Conservation (phyloP, 768 basidiomycete species). For the Termitomyces sp. region DNA sequence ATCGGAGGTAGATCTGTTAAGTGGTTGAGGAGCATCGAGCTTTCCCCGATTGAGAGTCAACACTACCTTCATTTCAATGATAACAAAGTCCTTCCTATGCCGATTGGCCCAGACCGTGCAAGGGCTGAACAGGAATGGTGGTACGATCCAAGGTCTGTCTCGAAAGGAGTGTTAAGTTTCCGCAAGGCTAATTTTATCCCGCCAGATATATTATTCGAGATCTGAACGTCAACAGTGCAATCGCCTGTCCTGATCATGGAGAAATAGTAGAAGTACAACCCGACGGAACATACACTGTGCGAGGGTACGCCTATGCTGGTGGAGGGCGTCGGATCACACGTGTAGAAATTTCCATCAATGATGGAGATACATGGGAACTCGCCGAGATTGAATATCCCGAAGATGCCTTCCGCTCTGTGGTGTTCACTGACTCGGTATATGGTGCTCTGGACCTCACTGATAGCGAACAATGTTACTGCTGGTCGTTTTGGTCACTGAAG, state of each 20-base stretch:
- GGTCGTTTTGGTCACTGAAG: slow-evolving; percentile 55
- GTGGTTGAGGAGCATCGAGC: slow-evolving; percentile 56
- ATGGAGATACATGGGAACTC: slow-evolving; percentile 46
- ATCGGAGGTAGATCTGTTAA: slow-evolving; percentile 62
- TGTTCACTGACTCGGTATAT: slow-evolving; percentile 36
- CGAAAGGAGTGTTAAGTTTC: neutral
- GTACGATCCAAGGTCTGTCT: slow-evolving; percentile 42
- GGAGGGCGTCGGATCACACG: slow-evolving; percentile 36
- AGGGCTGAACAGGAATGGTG: slow-evolving; percentile 51
- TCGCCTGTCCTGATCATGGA: slow-evolving; percentile 53
- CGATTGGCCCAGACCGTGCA: slow-evolving; percentile 48
- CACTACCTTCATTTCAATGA: slow-evolving; percentile 47
- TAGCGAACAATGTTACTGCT: slow-evolving; percentile 53
- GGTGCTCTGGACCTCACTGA: slow-evolving; percentile 46
- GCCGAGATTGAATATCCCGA: slow-evolving; percentile 42
- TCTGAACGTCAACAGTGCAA: slow-evolving; percentile 56
- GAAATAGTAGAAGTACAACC: slow-evolving; percentile 32
- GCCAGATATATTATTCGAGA: slow-evolving; percentile 42
- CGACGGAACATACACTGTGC: slow-evolving; percentile 32
- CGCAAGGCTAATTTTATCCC: slow-evolving; percentile 10
- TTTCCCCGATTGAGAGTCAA: slow-evolving; percentile 46
- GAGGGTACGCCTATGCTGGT: slow-evolving; percentile 62
- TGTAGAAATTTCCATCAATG: slow-evolving; percentile 49
- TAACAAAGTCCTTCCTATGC: slow-evolving; percentile 60
- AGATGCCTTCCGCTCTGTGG: slow-evolving; percentile 41